A percentile compares a stretch with the other conserved stretches of the same genome.
These are phyloP conservation scores for Lyophyllum decastes DNA, from an alignment of 768 basidiomycete species.

Conservation along the genomic window DNA sequence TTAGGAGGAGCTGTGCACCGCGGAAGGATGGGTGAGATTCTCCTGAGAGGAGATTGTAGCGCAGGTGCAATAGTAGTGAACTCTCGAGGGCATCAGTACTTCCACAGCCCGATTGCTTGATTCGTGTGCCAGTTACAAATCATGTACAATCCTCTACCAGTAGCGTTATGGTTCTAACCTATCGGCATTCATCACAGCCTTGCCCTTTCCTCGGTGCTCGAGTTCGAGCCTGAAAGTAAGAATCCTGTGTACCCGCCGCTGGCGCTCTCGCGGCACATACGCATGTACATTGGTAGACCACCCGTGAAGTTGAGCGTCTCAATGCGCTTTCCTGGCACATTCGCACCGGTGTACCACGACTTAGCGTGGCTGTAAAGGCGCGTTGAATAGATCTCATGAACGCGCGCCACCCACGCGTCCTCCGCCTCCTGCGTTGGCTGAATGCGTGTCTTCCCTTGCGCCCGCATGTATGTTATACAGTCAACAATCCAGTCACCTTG, in stretches of 20 bases:
- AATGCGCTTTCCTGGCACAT: conserved; percentile 23
- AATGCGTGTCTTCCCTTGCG: conserved; percentile 13
- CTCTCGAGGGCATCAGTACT: too few relatives aligned
- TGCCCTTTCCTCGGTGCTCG: background rate
- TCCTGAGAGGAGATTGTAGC: too few relatives aligned
- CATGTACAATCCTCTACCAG: too few relatives aligned
- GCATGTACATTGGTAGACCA: conserved; percentile 20
- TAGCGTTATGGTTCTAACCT: background rate
- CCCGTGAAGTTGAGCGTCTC: conserved; percentile 25
- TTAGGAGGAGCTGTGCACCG: too few relatives aligned
- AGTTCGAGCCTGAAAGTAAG: background rate
- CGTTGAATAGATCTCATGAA: conserved; percentile 12
- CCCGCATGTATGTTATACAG: conserved; percentile 17
- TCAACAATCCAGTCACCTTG: conserved; percentile 27
- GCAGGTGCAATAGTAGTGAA: too few relatives aligned
- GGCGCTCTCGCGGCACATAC: conserved; percentile 16
- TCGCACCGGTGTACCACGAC: conserved; percentile 27
- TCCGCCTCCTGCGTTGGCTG: conserved; percentile 12
- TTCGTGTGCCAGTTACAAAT: too few relatives aligned
- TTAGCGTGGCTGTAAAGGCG: conserved; percentile 20
- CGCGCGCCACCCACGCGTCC: conserved; percentile 10
- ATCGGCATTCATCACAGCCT: background rate
- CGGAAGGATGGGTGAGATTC: too few relatives aligned
- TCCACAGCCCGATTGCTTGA: too few relatives aligned
- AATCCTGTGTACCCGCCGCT: conserved; percentile 19